These are phyloP conservation scores for Lunasporangiospora selenospora DNA, from an alignment of 192 early-diverging fungal species.

Conservation along the genomic window DNA sequence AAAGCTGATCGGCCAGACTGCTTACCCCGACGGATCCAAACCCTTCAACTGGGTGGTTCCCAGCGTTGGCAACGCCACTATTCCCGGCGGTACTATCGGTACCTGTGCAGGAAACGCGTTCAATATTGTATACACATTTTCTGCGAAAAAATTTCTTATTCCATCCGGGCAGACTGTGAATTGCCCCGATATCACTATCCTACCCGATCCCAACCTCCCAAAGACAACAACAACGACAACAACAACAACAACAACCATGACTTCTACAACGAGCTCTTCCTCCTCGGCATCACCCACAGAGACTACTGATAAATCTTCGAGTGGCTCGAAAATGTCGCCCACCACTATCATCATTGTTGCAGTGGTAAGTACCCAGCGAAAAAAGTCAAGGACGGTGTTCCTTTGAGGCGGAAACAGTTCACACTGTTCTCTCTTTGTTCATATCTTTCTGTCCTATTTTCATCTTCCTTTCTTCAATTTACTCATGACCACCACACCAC, in stretches of 20 bases:
- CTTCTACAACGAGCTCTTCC: not conserved
- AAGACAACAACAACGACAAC: slow-evolving; percentile 3
- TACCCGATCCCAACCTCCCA: slow-evolving; percentile 8
- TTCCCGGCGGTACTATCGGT: slow-evolving; percentile 8
- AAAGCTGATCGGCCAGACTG: not conserved
- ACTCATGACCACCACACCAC: too few species aligned
- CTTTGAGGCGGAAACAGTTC: not conserved
- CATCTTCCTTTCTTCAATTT: not conserved
- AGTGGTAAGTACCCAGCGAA: slow-evolving; percentile 40
- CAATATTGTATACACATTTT: slow-evolving; percentile 6
- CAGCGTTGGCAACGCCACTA: slow-evolving; percentile 27
- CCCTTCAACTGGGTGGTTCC: slow-evolving; percentile 13
- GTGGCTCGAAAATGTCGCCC: too few species aligned
- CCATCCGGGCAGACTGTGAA: slow-evolving; percentile 7
- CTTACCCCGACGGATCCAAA: not conserved
- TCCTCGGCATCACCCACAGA: not conserved
- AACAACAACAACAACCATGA: not conserved
- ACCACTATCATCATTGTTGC: slow-evolving; percentile 23
- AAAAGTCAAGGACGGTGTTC: too few species aligned
- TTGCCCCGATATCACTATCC: slow-evolving; percentile 14
- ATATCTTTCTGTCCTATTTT: not conserved
- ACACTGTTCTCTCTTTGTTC: not conserved
- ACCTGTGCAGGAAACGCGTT: slow-evolving; percentile 14
- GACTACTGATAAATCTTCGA: not conserved
- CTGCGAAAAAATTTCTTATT: not conserved